Evolutionary conservation across 1,284 basidiomycete species (phyloP).

Genomic region (Chondrostereum purpureum): DNA sequence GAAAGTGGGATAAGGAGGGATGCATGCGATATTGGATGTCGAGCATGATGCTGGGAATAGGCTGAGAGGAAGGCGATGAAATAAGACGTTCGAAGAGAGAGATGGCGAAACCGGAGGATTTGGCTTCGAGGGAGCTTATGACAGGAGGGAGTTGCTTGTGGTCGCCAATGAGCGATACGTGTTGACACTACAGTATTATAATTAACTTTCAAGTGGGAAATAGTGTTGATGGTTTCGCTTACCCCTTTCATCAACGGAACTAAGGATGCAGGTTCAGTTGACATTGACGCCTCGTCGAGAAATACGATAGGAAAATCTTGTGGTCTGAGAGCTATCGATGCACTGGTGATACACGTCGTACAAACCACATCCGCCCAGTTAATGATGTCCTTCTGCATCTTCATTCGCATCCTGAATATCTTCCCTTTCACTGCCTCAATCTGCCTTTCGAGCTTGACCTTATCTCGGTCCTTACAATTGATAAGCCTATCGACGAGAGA

Average conservation of each 20-base stretch:
- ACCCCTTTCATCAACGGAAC: slow-evolving; percentile 88
- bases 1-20: slow-evolving; percentile 81
- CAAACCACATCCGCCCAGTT: slow-evolving; percentile 73
- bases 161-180: slow-evolving; percentile 88
- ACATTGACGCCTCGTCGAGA: slow-evolving; percentile 93
- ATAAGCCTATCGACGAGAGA: slow-evolving; percentile 17
- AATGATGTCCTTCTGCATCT: slow-evolving; percentile 58
- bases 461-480: slow-evolving; percentile 34
- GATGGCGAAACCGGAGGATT: slow-evolving; percentile 63
- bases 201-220: too few species aligned
- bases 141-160: slow-evolving; percentile 96
- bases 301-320: slow-evolving; percentile 92
- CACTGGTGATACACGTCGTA: slow-evolving; percentile 76
- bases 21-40: slow-evolving; percentile 94
- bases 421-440: slow-evolving; percentile 29
- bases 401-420: slow-evolving; percentile 42
- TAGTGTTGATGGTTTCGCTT: slow-evolving; percentile 26
- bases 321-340: slow-evolving; percentile 48
- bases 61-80: slow-evolving; percentile 15
- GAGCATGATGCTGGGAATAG: slow-evolving; percentile 78
- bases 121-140: slow-evolving; percentile 69
- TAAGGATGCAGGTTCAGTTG: slow-evolving; percentile 84
- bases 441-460: slow-evolving; percentile 29
- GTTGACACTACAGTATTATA: slow-evolving; percentile 48
- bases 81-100: slow-evolving; percentile 86